These are phyloP conservation scores for Prunus mira DNA, from an alignment of 306 rosid species.

Conservation along the genomic window DNA sequence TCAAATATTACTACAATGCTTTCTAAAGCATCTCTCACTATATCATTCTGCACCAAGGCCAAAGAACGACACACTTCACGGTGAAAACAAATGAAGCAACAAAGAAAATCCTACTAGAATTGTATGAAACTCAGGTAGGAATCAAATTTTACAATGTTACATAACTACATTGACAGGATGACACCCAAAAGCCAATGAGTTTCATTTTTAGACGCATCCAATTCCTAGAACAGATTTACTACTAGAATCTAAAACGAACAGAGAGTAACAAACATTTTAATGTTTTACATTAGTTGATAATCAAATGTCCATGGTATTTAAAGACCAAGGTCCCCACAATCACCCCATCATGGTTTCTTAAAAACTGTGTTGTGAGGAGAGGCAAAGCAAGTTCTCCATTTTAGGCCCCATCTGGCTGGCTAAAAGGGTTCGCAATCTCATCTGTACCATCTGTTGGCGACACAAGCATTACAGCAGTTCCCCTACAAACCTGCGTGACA, in stretches of 20 bases:
- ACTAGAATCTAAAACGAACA: background rate
- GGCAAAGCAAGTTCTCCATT: background rate
- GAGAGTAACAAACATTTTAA: background rate
- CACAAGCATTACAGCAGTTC: slow-evolving; percentile 99
- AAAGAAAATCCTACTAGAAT: background rate
- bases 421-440: slow-evolving; percentile 93
- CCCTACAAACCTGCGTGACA: slow-evolving; percentile 81
- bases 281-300: background rate
- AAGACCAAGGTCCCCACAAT: background rate
- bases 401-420: slow-evolving; percentile 85
- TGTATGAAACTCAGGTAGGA: background rate
- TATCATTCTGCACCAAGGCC: background rate
- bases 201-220: background rate
- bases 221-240: background rate
- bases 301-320: background rate
- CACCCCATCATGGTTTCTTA: background rate
- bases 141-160: background rate
- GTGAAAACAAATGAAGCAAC: background rate
- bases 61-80: background rate
- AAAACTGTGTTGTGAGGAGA: background rate
- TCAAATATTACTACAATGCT: too few relatives aligned
- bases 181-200: background rate
- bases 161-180: background rate
- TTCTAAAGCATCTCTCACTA: background rate
- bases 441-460: slow-evolving; percentile 98